Evolutionary conservation across 139 green algal species (phyloP).

Genomic region (Zygnema cylindricum): DNA sequence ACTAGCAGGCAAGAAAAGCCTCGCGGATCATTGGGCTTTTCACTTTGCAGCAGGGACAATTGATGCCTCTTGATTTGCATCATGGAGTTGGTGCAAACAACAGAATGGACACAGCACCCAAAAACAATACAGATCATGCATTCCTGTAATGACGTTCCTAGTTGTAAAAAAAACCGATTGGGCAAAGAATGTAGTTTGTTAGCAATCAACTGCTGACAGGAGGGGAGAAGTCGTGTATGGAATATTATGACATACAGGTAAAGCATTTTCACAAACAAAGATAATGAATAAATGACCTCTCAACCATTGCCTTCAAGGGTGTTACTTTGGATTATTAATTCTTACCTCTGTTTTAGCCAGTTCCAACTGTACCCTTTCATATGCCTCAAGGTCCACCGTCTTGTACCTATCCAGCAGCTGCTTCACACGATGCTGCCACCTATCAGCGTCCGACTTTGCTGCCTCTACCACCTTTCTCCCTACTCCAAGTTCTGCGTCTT

Average conservation of each 20-base stretch:
- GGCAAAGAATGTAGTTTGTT: neutral
- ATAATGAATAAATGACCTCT: neutral
- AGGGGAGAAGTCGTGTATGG: neutral
- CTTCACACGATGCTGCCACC: slow-evolving; percentile 48
- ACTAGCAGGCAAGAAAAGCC: too few species aligned
- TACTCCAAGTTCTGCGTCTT: slow-evolving; percentile 40
- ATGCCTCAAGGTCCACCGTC: slow-evolving; percentile 58
- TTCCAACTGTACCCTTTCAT: slow-evolving; percentile 49
- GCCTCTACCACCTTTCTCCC: slow-evolving; percentile 2
- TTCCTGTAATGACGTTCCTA: too few species aligned
- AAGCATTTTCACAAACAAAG: neutral
- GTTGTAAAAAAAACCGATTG: neutral
- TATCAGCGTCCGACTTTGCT: slow-evolving; percentile 3
- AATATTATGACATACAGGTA: neutral
- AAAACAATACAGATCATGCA: too few species aligned
- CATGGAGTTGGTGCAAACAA: too few species aligned
- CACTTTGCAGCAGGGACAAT: too few species aligned
- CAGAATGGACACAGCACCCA: too few species aligned
- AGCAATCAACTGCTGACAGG: neutral
- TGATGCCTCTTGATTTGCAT: too few species aligned
- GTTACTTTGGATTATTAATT: neutral
- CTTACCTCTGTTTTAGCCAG: slow-evolving; percentile 24
- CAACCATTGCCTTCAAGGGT: slow-evolving; percentile 9
- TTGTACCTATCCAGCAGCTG: slow-evolving; percentile 64
- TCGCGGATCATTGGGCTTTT: too few species aligned